Conservation (phyloP, 371 early-diverging fungal genomes). For the Rhizoclosmatium hyalinum region DNA sequence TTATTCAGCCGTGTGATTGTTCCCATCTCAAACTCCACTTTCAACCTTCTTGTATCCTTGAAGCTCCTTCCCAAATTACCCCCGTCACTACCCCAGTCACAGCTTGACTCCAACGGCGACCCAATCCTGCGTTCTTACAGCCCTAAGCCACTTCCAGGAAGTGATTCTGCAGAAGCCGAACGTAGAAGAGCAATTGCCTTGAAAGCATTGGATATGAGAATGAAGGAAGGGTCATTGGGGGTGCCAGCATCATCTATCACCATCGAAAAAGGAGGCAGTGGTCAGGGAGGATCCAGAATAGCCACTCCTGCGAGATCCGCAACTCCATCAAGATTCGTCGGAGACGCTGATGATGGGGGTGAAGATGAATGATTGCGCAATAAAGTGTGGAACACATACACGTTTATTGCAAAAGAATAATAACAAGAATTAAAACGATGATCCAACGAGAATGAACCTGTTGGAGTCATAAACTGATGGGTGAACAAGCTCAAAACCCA, state of each 20-base stretch:
- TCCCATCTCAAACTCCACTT: constrained; percentile 50
- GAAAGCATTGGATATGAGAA: constrained; percentile 45
- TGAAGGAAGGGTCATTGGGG: constrained; percentile 8
- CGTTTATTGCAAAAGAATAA: constrained; percentile 11
- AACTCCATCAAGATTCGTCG: too few species aligned
- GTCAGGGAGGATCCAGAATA: too few species aligned
- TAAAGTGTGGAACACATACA: neutral
- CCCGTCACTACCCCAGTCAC: constrained; percentile 18
- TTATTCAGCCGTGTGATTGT: constrained; percentile 43
- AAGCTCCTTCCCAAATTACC: constrained; percentile 45
- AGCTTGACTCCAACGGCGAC: neutral
- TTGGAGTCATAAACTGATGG: constrained; percentile 35
- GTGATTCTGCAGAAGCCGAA: constrained; percentile 49
- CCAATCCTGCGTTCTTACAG: constrained; percentile 1
- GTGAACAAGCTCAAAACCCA: constrained; percentile 46
- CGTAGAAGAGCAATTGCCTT: constrained; percentile 53
- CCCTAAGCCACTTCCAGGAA: constrained; percentile 28
- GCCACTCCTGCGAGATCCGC: too few species aligned
- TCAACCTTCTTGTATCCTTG: constrained; percentile 39
- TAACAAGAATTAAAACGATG: constrained; percentile 13
- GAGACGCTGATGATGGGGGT: too few species aligned
- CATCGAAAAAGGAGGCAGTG: too few species aligned
- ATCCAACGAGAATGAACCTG: constrained; percentile 34
- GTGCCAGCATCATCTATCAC: neutral
- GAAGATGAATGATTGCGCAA: too few species aligned